Evolutionary conservation across 306 rosid genomes (phyloP).

Genomic region (Malus orientalis): DNA sequence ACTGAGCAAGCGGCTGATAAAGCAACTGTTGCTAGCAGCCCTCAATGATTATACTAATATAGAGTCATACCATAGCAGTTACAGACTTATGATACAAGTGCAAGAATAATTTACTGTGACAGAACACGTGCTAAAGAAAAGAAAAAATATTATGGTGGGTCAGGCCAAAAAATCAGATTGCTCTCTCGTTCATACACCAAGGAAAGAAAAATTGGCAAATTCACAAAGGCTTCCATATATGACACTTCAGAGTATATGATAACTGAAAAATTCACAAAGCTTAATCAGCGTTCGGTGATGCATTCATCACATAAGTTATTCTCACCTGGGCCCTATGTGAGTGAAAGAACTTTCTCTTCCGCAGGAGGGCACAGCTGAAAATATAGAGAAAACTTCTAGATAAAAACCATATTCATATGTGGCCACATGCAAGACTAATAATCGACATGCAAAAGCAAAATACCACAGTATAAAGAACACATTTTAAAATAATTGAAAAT

Average conservation of each 20-base stretch:
- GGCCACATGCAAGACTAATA: conserved; percentile 2
- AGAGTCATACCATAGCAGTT: background rate
- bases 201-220: background rate
- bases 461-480: background rate
- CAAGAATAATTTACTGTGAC: background rate
- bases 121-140: background rate
- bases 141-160: background rate
- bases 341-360: conserved; percentile 69
- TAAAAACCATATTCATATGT: conserved; percentile 13
- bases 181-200: background rate
- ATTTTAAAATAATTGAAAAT: background rate
- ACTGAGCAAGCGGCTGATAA: background rate
- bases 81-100: background rate
- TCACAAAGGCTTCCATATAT: background rate
- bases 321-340: conserved; percentile 79
- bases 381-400: conserved; percentile 8
- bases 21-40: background rate
- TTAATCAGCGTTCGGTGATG: background rate
- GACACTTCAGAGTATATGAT: background rate
- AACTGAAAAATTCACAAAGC: background rate
- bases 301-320: conserved; percentile 13
- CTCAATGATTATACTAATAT: background rate
- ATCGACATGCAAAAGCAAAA: conserved; percentile 1
- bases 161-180: background rate
- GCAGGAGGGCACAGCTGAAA: conserved; percentile 52